Base-by-base conservation (phyloP, 2,329 filamentous ascomycete genomes). In the Cryphonectria naterciae region DNA sequence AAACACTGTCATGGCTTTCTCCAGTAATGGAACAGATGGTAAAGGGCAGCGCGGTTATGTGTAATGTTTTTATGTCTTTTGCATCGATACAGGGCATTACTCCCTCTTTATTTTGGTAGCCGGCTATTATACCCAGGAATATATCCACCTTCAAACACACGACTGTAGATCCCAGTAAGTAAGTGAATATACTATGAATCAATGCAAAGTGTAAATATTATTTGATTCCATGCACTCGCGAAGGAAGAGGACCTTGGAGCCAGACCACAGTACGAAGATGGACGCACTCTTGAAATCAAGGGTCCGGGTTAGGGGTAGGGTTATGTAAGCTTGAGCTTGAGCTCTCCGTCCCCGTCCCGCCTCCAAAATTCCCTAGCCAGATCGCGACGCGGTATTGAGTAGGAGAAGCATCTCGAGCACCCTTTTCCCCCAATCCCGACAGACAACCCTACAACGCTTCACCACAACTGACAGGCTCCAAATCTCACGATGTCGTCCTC, bases 401-500 rank as follows among this genome's bases (percentile, higher is more conserved):
- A 39, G 17, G 35, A 41, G n/a, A 32, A 56, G 22, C 52, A 61
- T 37, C n/a, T 32, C n/a, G 61, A 64, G 39, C 13, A 10, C 37
- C 37, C 10, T 39, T 39, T 39, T 39, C 17, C 22, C 22, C 17
- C 37, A 37, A 32, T 56, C 41, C 32, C 28, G 35, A 58, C 41
- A 15, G 25, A 39, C 63, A 37, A 61, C 64, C 32, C 32, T n/a
- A 15, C 46, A 4, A 49, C 56, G 15, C n/a, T 35, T 22, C 63
- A 49, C 22, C 1, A 22, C 17, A 13, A 52, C 63, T 28, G 22
- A 17, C 41, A 32, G 37, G 7, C 41, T 3, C 35, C 25, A 35
- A n/a, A 43, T 52, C 6, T 17, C 73, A 75, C 74, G 60, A 90
- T 89, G 87, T 85, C 87, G 74, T 83, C 80, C 79, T 85, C 86